These are phyloP conservation scores for Boletus insuetus DNA, from an alignment of 768 basidiomycete genomes.

Conservation along the genomic window DNA sequence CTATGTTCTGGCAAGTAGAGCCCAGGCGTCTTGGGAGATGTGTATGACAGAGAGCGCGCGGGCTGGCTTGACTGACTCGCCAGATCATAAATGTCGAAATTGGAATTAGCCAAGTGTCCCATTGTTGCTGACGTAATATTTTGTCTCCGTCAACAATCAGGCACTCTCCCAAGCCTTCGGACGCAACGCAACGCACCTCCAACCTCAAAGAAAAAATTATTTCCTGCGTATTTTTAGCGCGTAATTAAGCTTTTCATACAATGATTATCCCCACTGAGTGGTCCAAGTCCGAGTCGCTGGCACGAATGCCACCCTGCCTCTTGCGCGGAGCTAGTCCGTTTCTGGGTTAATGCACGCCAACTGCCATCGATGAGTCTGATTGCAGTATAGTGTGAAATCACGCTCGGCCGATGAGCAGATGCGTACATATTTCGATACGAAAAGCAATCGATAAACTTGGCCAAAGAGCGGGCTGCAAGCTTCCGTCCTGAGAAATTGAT, in stretches of 20 bases:
- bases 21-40: not conserved
- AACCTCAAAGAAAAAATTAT: not conserved
- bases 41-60: constrained; percentile 6
- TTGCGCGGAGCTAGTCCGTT: not conserved
- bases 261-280: too few relatives aligned
- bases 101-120: not conserved
- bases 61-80: constrained; percentile 13
- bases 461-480: constrained; percentile 1
- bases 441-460: not conserved
- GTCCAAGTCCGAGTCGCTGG: not conserved
- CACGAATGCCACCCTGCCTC: not conserved
- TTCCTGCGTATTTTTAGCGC: not conserved
- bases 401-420: not conserved
- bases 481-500: constrained; percentile 10
- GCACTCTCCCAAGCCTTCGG: too few relatives aligned
- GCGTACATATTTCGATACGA: not conserved
- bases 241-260: not conserved
- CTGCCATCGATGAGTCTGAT: not conserved
- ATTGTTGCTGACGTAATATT: constrained; percentile 23
- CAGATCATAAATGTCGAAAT: constrained; percentile 21
- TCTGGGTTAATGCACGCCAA: not conserved
- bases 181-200: too few relatives aligned
- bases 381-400: not conserved
- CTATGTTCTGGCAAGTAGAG: constrained; percentile 1
- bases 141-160: too few relatives aligned